phyloP scores from a whole-genome alignment of 371 early-diverging fungal genomes.

The Sporodiniella umbellata region DNA sequence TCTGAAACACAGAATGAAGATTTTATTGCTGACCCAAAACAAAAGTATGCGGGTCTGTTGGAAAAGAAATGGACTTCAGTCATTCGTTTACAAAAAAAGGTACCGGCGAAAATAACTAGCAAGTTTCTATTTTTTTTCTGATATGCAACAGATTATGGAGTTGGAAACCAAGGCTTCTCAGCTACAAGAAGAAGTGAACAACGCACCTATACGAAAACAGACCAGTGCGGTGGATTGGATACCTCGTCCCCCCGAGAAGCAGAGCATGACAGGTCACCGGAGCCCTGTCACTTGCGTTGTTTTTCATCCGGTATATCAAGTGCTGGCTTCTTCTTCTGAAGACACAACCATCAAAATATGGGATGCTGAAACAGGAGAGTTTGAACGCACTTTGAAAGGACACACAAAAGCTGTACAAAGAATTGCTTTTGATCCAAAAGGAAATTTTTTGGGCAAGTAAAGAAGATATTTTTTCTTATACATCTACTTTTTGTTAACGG shows the following conservation, averaged over 20 bases:
- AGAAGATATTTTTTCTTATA: not conserved
- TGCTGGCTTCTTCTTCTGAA: conserved; percentile 88
- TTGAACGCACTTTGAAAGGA: conserved; percentile 87
- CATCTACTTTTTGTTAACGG: conserved; percentile 13
- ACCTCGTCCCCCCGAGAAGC: conserved; percentile 78
- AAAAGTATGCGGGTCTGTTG: conserved; percentile 79
- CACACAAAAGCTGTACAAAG: conserved; percentile 92
- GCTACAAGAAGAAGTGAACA: conserved; percentile 73
- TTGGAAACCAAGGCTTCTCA: conserved; percentile 75
- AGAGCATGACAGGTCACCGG: conserved; percentile 75
- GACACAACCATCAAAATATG: conserved; percentile 89
- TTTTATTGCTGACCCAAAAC: conserved; percentile 71
- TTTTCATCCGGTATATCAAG: conserved; percentile 84
- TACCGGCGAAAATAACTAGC: conserved; percentile 17
- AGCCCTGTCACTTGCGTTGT: conserved; percentile 78
- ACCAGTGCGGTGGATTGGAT: conserved; percentile 72
- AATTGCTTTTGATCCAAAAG: conserved; percentile 79
- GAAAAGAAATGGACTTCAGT: conserved; percentile 96
- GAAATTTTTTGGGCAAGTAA: conserved; percentile 60
- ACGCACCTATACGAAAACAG: conserved; percentile 62
- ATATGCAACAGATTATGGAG: conserved; percentile 73
- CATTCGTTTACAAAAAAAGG: conserved; percentile 89
- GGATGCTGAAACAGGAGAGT: conserved; percentile 89
- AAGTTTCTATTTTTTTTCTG: not conserved
- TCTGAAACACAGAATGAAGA: conserved; percentile 73